These are phyloP conservation scores for Nasturtium officinale DNA, from an alignment of 345 rosid species.

Conservation along the genomic window DNA sequence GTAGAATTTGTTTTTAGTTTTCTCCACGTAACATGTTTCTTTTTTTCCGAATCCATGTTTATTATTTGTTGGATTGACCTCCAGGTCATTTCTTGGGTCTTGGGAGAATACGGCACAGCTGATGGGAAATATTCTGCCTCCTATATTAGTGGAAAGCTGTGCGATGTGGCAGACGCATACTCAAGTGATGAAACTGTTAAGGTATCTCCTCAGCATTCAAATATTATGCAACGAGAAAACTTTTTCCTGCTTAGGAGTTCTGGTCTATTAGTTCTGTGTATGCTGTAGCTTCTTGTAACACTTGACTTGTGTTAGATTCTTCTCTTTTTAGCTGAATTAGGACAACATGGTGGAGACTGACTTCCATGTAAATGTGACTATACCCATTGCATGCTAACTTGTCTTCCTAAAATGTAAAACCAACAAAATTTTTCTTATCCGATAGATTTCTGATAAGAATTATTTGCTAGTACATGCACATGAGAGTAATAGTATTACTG, in stretches of 20 bases:
- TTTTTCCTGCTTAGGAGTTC: constrained; percentile 1
- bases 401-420: background rate
- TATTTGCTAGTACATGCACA: constrained; percentile 15
- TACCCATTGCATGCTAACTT: constrained; percentile 11
- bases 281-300: constrained; percentile 13
- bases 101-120: constrained; percentile 94
- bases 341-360: constrained; percentile 5
- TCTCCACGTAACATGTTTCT: constrained; percentile 9
- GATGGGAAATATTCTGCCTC: constrained; percentile 84
- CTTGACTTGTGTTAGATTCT: constrained; percentile 2
- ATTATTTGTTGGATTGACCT: constrained; percentile 39
- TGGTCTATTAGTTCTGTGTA: background rate
- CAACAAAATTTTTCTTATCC: background rate
- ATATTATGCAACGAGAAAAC: constrained; percentile 11
- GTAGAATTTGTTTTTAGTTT: constrained; percentile 45
- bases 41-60: background rate
- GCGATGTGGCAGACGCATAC: constrained; percentile 96
- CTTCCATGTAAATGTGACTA: background rate
- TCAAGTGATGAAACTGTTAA: constrained; percentile 92
- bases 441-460: constrained; percentile 10
- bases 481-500: background rate
- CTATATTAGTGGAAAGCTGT: constrained; percentile 81
- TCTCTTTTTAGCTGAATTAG: constrained; percentile 6
- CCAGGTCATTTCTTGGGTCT: constrained; percentile 98
- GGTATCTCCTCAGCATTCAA: constrained; percentile 50